phyloP scores from a whole-genome alignment of 306 rosid genomes.

The Cucurbita argyrosperma region DNA sequence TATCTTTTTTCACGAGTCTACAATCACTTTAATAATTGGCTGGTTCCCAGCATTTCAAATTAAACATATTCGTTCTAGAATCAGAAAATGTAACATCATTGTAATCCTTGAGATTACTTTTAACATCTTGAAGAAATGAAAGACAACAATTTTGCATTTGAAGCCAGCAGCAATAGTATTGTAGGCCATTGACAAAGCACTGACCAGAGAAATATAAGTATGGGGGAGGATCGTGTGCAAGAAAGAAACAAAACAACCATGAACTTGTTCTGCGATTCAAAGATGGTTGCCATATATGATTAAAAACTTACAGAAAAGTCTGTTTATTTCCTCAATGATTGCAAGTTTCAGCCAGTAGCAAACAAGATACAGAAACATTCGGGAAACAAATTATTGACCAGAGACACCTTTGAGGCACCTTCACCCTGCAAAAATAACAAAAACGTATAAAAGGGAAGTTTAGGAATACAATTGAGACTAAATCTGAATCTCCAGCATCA shows the following conservation, averaged over 20 bases:
- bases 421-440: background rate
- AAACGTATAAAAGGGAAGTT: background rate
- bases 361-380: background rate
- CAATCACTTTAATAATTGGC: too few species aligned
- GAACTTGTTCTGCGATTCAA: background rate
- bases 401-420: background rate
- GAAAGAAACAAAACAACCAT: background rate
- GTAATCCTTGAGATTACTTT: background rate
- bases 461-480: background rate
- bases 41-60: too few species aligned
- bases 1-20: too few species aligned
- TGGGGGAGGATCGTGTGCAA: background rate
- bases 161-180: background rate
- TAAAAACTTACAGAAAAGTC: background rate
- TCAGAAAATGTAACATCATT: background rate
- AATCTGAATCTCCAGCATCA: background rate
- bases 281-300: background rate
- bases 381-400: constrained; percentile 4
- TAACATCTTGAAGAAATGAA: background rate
- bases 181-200: background rate
- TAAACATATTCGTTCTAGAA: background rate
- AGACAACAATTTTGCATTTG: background rate
- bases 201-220: background rate
- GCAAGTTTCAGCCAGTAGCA: background rate
- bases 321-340: background rate